Evolutionary conservation across 2,329 filamentous ascomycete genomes (phyloP).

Genomic region (Kalaharituber pfeilii): DNA sequence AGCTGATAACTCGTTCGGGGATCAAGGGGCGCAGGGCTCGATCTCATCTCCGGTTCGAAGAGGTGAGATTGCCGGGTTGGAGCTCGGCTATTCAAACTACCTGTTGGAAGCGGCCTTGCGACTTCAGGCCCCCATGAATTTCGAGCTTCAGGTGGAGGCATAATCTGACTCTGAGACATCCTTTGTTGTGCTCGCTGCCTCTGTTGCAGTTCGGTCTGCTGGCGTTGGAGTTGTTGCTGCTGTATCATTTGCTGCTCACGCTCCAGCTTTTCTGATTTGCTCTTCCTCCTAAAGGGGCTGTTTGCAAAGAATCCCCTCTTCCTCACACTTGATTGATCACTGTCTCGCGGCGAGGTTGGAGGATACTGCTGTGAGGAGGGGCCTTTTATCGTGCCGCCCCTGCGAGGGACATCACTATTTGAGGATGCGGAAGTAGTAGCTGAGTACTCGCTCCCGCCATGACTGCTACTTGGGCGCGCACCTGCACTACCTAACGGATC

Average conservation of each 20-base stretch:
- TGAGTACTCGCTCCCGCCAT: conserved; percentile 71
- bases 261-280: conserved; percentile 48
- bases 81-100: conserved; percentile 1
- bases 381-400: background rate
- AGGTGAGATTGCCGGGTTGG: conserved; percentile 5
- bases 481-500: conserved; percentile 51
- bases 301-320: conserved; percentile 84
- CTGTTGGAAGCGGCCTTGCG: background rate
- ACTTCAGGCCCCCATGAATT: conserved; percentile 39
- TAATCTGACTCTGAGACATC: background rate
- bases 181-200: conserved; percentile 30
- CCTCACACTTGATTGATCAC: conserved; percentile 38
- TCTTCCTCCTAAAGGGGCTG: conserved; percentile 84
- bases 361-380: background rate
- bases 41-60: conserved; percentile 30
- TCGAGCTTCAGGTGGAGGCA: conserved; percentile 27
- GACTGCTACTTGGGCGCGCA: conserved; percentile 57
- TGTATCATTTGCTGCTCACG: conserved; percentile 8
- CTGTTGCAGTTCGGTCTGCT: conserved; percentile 3
- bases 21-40: conserved; percentile 72
- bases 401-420: conserved; percentile 9
- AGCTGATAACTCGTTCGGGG: conserved; percentile 83
- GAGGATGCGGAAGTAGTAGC: conserved; percentile 43
- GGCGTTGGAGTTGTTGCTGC: conserved; percentile 23
- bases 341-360: conserved; percentile 27